Base-by-base conservation (phyloP, 306 rosid species). In the Amphicarpaea edgeworthii region DNA sequence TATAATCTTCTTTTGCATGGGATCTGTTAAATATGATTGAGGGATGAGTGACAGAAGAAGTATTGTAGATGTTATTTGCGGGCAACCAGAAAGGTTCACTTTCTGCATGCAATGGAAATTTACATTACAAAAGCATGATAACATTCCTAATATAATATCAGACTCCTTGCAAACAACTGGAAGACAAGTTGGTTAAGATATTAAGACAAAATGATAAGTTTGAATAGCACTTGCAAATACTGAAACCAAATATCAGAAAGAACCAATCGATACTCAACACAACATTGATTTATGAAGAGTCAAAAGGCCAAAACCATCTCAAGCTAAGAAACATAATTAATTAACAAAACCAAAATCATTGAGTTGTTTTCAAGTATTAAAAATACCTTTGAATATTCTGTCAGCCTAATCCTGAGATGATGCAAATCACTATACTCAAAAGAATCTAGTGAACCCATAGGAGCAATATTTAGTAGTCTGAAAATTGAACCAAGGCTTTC, bases 41-140 rank as follows among this genome's bases (percentile, higher is more conserved):
- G 96, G 92, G 82, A 88, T 77, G 76, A 92, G 53, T 15, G 97
- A 88, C 79, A 87, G 71, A 61, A 87, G 86, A 23, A 92, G 76
- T 63, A 86, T 61, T 17, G 79, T 80, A 74, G 86, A 78, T 37
- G 96, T 87, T 81, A 90, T 87, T 79, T 92, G 97, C 16, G 91
- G 87, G 82, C 96, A 88, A 76, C 85, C 80, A 41, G 97, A 87
- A 81, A 92, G 90, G 83, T 85, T 70, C 66, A 92, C 77, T 82
- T 62, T 90, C 97, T 92, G 96, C 92, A 85, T 50, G 55, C 71
- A 81, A 86, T 60, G 37, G 78, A 67, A 73, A 68, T 62, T 71
- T 50, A 72, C 38, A 55, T 85, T 38, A 79, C 76, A 73, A 38
- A 81, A 71, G 64, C 68, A 68, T 72, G 60, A 72, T 12, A 70